Base-by-base conservation (phyloP, 1,284 basidiomycete genomes). In the Fomitiporia mediterranea region DNA sequence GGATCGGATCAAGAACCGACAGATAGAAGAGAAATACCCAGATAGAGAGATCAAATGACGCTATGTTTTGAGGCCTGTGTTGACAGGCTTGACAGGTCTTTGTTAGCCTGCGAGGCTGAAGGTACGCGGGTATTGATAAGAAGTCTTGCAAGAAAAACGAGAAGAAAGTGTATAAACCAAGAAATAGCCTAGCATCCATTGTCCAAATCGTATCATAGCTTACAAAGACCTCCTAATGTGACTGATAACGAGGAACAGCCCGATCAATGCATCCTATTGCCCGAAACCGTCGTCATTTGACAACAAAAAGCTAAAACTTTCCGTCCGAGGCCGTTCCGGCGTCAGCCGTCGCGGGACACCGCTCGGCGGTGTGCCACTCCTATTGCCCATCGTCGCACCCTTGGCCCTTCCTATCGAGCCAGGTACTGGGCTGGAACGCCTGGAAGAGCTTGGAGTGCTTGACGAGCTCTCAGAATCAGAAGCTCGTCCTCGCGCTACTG, bases 351-450 rank as follows among this genome's bases (percentile, higher is more conserved):
- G 37, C 13, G 53, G 34, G 1, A 62, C 48, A 19, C 61, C 63
- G 15, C 61, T 53, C 4, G 66, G 65, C 15, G 70, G 70, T 15
- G 69, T 70, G 11, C 69, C 69, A 58, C 69, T 71, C 60, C 71
- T 67, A 54, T 53, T 57, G 19, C 51, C 48, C 40, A 50, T 53
- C 7, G 28, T 37, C 4, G 48, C 38, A 30, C 56, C 57, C 39
- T 40, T 47, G 9, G 39, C 27, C 21, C 59, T 51, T 28, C 54
- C 55, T 25, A 55, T 17, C 5, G 53, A 51, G 13, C 68, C 68
- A 58, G 76, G 69, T 53, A 70, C 66, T 3, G 74, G 75, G 63
- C 75, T 77, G 59, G 75, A 70, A 62, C 70, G 63, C 67, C 75
- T 63, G 59, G 74, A 72, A 61, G 70, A 68, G 25, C 67, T 67